These are phyloP conservation scores for Penicillium goetzii DNA, from an alignment of 495 filamentous ascomycete genomes.

Conservation along the genomic window DNA sequence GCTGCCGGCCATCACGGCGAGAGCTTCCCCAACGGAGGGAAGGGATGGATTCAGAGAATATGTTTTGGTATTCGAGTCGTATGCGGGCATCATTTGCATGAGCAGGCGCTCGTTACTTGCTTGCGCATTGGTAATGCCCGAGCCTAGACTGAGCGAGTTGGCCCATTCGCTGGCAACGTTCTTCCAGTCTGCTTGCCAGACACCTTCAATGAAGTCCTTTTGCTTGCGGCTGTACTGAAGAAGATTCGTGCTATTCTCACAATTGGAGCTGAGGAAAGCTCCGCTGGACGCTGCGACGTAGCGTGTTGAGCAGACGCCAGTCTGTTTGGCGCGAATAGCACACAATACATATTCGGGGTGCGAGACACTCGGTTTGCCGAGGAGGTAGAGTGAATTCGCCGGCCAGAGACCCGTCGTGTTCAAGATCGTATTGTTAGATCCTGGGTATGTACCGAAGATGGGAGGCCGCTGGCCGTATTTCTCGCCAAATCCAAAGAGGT, in stretches of 20 bases:
- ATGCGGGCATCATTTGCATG: slow-evolving; percentile 51
- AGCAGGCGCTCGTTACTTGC: slow-evolving; percentile 67
- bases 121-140: slow-evolving; percentile 60
- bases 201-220: slow-evolving; percentile 36
- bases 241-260: slow-evolving; percentile 56
- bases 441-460: slow-evolving; percentile 65
- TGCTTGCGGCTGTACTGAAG: slow-evolving; percentile 54
- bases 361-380: slow-evolving; percentile 52
- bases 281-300: slow-evolving; percentile 63
- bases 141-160: slow-evolving; percentile 58
- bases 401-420: slow-evolving; percentile 50
- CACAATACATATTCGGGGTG: slow-evolving; percentile 62
- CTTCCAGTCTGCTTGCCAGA: slow-evolving; percentile 56
- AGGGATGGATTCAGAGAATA: slow-evolving; percentile 41
- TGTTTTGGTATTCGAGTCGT: slow-evolving; percentile 10
- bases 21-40: slow-evolving; percentile 66
- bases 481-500: slow-evolving; percentile 66
- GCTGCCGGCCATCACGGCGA: slow-evolving; percentile 67
- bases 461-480: slow-evolving; percentile 57
- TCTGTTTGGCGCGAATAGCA: slow-evolving; percentile 58
- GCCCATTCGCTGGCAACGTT: slow-evolving; percentile 62
- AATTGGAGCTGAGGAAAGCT: slow-evolving; percentile 55
- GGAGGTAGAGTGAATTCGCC: slow-evolving; percentile 62
- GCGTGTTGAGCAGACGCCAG: slow-evolving; percentile 62
- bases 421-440: slow-evolving; percentile 65